Base-by-base conservation (phyloP, 2,329 filamentous ascomycete genomes). In the Polytolypa hystricis region DNA sequence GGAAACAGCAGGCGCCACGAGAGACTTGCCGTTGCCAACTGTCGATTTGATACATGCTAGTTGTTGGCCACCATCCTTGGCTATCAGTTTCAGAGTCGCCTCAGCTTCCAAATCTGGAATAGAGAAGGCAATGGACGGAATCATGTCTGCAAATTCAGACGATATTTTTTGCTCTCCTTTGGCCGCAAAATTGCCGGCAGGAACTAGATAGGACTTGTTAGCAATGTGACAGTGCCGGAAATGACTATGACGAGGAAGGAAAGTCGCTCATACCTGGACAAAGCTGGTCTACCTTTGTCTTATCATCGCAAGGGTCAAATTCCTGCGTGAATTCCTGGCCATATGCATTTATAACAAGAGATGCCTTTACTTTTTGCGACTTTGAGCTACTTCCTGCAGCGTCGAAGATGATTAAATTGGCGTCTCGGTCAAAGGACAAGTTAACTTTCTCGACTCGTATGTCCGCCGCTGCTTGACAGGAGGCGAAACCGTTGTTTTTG, bases 91-190 rank as follows among this genome's bases (percentile, higher is more conserved):
- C 44, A 98, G 66, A 30, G 79, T 91, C 21, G 87, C 91, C 50
- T 80, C 64, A 25, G 89, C 89, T 38, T 89, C 80, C 48, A 98
- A 81, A 56, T 98, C 87, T 33, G 91, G 91, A 20, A 98, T 70
- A 42, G 75, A 73, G 64, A 95, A 98, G 9, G 89, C 89, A 47
- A 98, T 93, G 2, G 75, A 65, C 1, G 91, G 91, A 27, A 98
- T 89, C 61, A 81, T 64, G 37, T 70, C 70, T 38, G 84, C 77
- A 53, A 79, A 89, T 42, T 77, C 53, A 0, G 72, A 61, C 11
- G 86, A 82, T 26, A 98, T 82, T 19, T 67, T 60, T 56, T 91
- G 81, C 3, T 63, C 65, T 31, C 86, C 89, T 29, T 66, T 63
- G 5, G 89, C 86, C 10, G 74, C 61, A 52, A 96, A 98, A 4